phyloP scores from a whole-genome alignment of 2,329 filamentous ascomycete genomes.

The Cytospora schulzeri region DNA sequence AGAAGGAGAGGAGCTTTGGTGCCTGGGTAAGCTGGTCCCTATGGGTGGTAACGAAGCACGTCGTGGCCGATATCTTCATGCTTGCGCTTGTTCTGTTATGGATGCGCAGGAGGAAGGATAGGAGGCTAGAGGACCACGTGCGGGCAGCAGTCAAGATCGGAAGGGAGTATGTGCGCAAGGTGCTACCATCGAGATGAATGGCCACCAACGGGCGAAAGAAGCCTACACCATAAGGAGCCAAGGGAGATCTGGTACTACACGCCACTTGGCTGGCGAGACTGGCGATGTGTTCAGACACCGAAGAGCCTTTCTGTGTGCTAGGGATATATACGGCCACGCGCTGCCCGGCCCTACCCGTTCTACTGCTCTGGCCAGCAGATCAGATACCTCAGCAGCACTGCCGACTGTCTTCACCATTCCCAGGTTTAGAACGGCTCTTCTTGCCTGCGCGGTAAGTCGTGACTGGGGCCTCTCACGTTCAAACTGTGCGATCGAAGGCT shows the following conservation, averaged over 20 bases:
- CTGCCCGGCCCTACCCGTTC: not conserved
- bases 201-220: not conserved
- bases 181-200: slow-evolving; percentile 59
- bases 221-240: not conserved
- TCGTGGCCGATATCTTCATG: slow-evolving; percentile 70
- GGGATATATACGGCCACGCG: not conserved
- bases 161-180: slow-evolving; percentile 60
- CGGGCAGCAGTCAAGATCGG: slow-evolving; percentile 61
- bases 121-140: slow-evolving; percentile 73
- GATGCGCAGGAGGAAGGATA: slow-evolving; percentile 72
- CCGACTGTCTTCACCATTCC: not conserved
- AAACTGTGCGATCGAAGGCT: not conserved
- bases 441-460: not conserved
- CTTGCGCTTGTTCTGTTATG: slow-evolving; percentile 68
- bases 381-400: not conserved
- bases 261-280: not conserved
- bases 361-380: not conserved
- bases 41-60: slow-evolving; percentile 72
- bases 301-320: not conserved
- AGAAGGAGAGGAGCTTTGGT: slow-evolving; percentile 64
- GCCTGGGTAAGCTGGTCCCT: slow-evolving; percentile 72
- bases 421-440: not conserved
- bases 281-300: not conserved
- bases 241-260: not conserved
- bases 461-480: not conserved